phyloP scores from a whole-genome alignment of 2,329 filamentous ascomycete genomes.

The Scopulariopsis brevicaulis region DNA sequence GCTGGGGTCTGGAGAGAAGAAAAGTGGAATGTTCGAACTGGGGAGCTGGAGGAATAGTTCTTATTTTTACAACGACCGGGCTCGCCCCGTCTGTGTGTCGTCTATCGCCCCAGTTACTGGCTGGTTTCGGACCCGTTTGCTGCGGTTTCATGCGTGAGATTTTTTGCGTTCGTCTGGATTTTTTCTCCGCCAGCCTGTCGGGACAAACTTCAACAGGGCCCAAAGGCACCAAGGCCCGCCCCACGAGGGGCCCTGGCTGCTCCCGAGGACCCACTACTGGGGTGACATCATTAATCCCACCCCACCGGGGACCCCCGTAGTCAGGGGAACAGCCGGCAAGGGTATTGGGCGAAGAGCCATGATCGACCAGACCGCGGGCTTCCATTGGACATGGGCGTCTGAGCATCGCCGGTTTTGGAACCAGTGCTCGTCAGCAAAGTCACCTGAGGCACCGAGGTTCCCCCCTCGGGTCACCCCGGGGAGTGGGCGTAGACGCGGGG shows the following conservation, averaged over 20 bases:
- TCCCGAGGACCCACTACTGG: not conserved
- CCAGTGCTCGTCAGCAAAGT: not conserved
- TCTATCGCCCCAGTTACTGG: constrained; percentile 1
- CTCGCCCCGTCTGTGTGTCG: not conserved
- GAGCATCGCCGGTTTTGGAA: not conserved
- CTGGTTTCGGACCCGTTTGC: constrained; percentile 1
- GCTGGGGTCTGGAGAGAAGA: not conserved
- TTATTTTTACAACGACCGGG: not conserved
- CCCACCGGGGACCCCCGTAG: not conserved
- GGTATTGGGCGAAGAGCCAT: not conserved
- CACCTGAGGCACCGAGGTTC: not conserved
- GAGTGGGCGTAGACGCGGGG: not conserved
- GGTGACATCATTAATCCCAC: not conserved
- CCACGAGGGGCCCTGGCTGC: not conserved
- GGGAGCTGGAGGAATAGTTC: not conserved
- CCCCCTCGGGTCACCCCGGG: not conserved
- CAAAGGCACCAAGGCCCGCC: not conserved
- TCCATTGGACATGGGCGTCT: not conserved
- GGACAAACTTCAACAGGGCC: not conserved
- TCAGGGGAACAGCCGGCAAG: not conserved
- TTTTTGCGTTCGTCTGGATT: constrained; percentile 1
- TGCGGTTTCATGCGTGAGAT: not conserved
- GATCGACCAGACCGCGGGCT: not conserved
- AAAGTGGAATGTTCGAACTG: not conserved
- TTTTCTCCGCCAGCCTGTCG: not conserved